These are phyloP conservation scores for Calonectria hongkongensis DNA, from an alignment of 2,329 filamentous ascomycete genomes.

Conservation along the genomic window DNA sequence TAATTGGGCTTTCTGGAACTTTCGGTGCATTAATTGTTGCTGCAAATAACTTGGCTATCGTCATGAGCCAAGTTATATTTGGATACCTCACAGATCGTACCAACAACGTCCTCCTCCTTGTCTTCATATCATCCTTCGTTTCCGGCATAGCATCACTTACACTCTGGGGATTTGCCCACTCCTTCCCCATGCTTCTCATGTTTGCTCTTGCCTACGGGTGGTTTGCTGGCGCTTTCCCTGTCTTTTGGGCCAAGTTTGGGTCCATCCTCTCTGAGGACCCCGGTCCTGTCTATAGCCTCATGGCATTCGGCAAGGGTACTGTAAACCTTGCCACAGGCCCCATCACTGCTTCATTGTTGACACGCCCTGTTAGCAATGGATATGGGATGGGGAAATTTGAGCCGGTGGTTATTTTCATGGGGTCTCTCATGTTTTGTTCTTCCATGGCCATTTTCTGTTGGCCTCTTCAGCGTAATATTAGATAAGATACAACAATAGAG, in stretches of 20 bases:
- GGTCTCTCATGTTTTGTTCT: conserved; percentile 43
- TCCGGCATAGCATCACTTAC: conserved; percentile 70
- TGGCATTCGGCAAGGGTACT: conserved; percentile 56
- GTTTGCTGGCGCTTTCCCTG: conserved; percentile 67
- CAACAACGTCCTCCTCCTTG: conserved; percentile 67
- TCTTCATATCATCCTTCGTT: conserved; percentile 64
- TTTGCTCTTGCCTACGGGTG: conserved; percentile 75
- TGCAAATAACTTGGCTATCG: conserved; percentile 68
- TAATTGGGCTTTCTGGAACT: conserved; percentile 61
- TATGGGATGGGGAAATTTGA: conserved; percentile 43
- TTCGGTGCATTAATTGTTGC: conserved; percentile 68
- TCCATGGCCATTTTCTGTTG: conserved; percentile 30
- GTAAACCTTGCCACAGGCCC: conserved; percentile 55
- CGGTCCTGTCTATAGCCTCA: conserved; percentile 52
- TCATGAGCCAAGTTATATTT: conserved; percentile 66
- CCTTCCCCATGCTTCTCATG: conserved; percentile 65
- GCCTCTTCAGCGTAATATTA: not conserved
- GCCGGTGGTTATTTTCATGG: conserved; percentile 43
- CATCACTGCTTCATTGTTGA: conserved; percentile 49
- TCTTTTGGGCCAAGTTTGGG: conserved; percentile 55
- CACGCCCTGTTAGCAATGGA: conserved; percentile 35
- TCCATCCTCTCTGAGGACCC: conserved; percentile 54
- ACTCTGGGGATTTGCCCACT: conserved; percentile 72
- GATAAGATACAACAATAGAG: not conserved
- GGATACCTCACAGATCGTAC: conserved; percentile 68